Conservation (phyloP, 306 rosid genomes). For the apple (Malus domestica) region DNA sequence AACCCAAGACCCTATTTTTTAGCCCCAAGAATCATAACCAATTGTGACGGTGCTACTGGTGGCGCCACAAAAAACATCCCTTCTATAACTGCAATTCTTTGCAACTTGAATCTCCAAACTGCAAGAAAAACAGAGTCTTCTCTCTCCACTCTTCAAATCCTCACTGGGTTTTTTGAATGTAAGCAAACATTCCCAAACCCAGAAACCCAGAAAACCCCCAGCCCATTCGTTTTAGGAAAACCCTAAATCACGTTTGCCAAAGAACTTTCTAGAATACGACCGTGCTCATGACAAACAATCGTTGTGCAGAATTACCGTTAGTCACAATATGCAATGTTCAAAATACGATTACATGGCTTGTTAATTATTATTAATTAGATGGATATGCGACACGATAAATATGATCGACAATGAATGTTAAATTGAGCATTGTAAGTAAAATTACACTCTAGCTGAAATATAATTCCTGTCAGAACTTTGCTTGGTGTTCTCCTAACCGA, state of each 20-base stretch:
- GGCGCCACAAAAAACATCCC: slow-evolving; percentile 11
- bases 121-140: slow-evolving; percentile 37
- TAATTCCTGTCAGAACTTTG: too few species aligned
- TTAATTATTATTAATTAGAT: neutral
- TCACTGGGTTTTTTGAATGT: slow-evolving; percentile 9
- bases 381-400: neutral
- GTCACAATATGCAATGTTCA: neutral
- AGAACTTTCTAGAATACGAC: neutral
- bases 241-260: too few species aligned
- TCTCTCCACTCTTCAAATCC: slow-evolving; percentile 31
- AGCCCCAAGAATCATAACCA: slow-evolving; percentile 84
- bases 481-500: too few species aligned
- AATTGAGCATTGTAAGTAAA: too few species aligned
- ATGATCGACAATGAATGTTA: neutral
- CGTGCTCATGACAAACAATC: neutral
- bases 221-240: too few species aligned
- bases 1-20: slow-evolving; percentile 60
- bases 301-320: neutral
- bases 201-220: too few species aligned
- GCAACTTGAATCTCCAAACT: slow-evolving; percentile 40
- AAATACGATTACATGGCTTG: neutral
- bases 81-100: slow-evolving; percentile 42
- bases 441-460: too few species aligned
- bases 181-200: too few species aligned
- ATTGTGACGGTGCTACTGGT: slow-evolving; percentile 15